phyloP scores from a whole-genome alignment of 805 yeast genomes.

The Candida loeiensis region DNA sequence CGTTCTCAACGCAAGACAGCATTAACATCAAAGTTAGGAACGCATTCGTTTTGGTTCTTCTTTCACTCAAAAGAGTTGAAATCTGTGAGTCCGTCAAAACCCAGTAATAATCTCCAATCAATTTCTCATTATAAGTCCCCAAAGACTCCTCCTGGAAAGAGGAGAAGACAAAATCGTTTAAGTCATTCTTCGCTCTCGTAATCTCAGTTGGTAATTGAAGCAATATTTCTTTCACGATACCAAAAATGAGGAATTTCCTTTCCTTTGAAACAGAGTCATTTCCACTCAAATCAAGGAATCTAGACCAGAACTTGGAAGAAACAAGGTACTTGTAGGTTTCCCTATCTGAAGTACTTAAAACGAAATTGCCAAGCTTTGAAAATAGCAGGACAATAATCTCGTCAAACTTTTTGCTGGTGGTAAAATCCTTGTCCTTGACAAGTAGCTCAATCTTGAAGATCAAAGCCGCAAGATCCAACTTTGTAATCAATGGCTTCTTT shows the following conservation, averaged over 20 bases:
- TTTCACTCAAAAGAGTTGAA: conserved; percentile 10
- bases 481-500: conserved; percentile 40
- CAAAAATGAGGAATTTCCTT: conserved; percentile 17
- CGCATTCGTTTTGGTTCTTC: not conserved
- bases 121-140: conserved; percentile 14
- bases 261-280: not conserved
- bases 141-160: conserved; percentile 3
- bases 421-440: conserved; percentile 16
- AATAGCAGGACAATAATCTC: conserved; percentile 29
- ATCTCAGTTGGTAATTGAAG: conserved; percentile 21
- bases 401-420: conserved; percentile 15
- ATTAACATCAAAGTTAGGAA: conserved; percentile 1
- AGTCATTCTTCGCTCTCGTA: conserved; percentile 7
- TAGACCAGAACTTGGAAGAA: conserved; percentile 28
- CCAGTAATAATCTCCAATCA: conserved; percentile 24
- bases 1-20: conserved; percentile 3
- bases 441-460: conserved; percentile 36
- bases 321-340: conserved; percentile 15
- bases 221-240: conserved; percentile 34
- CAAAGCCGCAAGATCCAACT: conserved; percentile 47
- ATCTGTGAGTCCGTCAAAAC: conserved; percentile 22
- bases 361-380: conserved; percentile 44
- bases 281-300: conserved; percentile 7
- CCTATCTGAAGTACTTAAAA: conserved; percentile 15
- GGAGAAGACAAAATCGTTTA: conserved; percentile 13